Evolutionary conservation across 176 grass and related monocot species (phyloP).

Genomic region (Oryza punctata): DNA sequence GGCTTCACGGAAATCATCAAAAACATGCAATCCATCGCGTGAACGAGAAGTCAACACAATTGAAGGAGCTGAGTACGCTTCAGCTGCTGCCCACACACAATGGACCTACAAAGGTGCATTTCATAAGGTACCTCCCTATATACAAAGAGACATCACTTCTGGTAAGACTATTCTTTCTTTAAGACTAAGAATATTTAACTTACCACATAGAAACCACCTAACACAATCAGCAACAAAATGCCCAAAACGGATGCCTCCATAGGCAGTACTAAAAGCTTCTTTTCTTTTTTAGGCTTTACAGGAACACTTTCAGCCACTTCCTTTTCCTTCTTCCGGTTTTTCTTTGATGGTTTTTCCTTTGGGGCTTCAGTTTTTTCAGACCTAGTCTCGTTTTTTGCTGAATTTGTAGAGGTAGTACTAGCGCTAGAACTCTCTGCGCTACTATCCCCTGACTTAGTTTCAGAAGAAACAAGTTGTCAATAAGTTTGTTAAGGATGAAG

Average conservation of each 20-base stretch:
- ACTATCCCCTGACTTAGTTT: conserved; percentile 66
- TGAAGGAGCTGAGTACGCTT: conserved; percentile 97
- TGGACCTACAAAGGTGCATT: conserved; percentile 72
- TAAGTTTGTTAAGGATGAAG: conserved; percentile 11
- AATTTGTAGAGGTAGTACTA: conserved; percentile 32
- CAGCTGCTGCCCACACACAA: conserved; percentile 99
- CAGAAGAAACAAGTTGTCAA: conserved; percentile 44
- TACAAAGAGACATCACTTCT: conserved; percentile 28
- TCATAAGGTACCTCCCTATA: conserved; percentile 9
- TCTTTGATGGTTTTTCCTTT: conserved; percentile 89
- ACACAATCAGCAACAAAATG: conserved; percentile 74
- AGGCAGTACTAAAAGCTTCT: conserved; percentile 72
- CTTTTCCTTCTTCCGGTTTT: conserved; percentile 93
- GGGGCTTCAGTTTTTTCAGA: conserved; percentile 65
- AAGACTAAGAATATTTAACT: conserved; percentile 40
- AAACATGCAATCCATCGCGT: conserved; percentile 89
- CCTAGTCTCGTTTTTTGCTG: conserved; percentile 52
- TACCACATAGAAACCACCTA: conserved; percentile 99
- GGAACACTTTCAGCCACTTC: conserved; percentile 57
- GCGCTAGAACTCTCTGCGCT: conserved; percentile 44
- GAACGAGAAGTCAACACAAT: conserved; percentile 97
- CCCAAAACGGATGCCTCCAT: conserved; percentile 81
- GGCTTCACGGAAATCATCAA: conserved; percentile 99
- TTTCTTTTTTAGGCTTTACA: conserved; percentile 65
- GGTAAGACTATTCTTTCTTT: background rate